phyloP scores from a whole-genome alignment of 2,329 filamentous ascomycete species.

The Aspergillus niger region DNA sequence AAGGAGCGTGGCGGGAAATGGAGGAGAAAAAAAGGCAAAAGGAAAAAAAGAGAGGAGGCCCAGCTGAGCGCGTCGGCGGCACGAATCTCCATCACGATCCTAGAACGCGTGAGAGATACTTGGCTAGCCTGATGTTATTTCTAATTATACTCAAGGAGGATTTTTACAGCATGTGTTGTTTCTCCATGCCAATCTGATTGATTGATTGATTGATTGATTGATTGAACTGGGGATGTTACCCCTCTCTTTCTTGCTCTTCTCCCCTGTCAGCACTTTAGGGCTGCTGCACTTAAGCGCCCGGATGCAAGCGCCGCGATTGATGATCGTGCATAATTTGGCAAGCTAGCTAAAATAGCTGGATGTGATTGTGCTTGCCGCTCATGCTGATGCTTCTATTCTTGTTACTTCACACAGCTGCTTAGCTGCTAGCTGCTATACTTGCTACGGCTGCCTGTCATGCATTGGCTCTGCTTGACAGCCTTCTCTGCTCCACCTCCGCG shows the following conservation, averaged over 20 bases:
- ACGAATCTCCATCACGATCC: constrained; percentile 1
- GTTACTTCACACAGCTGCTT: neutral
- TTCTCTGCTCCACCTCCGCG: neutral
- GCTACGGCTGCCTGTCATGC: too few relatives aligned
- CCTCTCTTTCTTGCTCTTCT: neutral
- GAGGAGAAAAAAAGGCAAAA: too few relatives aligned
- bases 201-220: neutral
- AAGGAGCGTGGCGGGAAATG: too few relatives aligned
- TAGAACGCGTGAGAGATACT: constrained; percentile 2
- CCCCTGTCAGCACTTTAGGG: neutral
- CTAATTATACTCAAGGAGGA: too few relatives aligned
- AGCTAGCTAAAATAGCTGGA: too few relatives aligned
- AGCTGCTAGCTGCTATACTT: too few relatives aligned
- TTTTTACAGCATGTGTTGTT: too few relatives aligned
- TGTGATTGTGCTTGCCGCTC: neutral
- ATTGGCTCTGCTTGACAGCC: too few relatives aligned
- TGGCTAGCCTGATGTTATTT: neutral
- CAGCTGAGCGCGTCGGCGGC: constrained; percentile 9
- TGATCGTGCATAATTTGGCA: neutral
- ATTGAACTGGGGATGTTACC: neutral
- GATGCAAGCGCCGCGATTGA: neutral
- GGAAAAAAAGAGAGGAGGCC: neutral
- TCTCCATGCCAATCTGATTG: neutral
- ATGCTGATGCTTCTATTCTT: constrained; percentile 6
- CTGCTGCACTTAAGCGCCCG: constrained; percentile 10